These are phyloP conservation scores for Coprinopsis sp. DNA, from an alignment of 768 basidiomycete genomes.

Conservation along the genomic window DNA sequence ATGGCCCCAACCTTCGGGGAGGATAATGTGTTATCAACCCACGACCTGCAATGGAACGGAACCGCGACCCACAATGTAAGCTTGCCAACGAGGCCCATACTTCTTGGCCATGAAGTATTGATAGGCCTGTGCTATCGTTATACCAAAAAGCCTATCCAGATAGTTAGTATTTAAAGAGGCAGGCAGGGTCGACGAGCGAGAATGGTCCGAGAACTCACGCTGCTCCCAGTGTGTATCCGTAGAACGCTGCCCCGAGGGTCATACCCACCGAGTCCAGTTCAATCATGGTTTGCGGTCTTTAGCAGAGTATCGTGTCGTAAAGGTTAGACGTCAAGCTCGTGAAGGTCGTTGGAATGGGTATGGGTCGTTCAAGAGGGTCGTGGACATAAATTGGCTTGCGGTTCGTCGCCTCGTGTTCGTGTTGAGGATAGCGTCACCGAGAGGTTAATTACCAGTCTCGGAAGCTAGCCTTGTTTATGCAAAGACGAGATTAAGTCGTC, in stretches of 20 bases:
- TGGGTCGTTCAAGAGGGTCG: too few relatives aligned
- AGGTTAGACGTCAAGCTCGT: too few relatives aligned
- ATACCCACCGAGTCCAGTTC: neutral
- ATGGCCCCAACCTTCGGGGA: slow-evolving; percentile 17
- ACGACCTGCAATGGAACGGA: neutral
- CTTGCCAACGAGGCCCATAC: slow-evolving; percentile 16
- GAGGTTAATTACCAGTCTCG: too few relatives aligned
- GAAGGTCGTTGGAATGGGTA: too few relatives aligned
- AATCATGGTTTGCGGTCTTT: neutral
- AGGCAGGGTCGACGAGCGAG: too few relatives aligned
- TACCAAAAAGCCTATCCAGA: slow-evolving; percentile 23
- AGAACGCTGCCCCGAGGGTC: slow-evolving; percentile 25
- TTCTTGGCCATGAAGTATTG: slow-evolving; percentile 22
- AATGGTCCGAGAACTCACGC: slow-evolving; percentile 18
- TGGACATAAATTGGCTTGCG: too few relatives aligned
- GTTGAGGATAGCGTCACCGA: too few relatives aligned
- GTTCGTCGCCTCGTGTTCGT: too few relatives aligned
- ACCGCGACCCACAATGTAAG: slow-evolving; percentile 18
- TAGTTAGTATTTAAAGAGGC: neutral
- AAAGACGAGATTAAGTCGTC: too few relatives aligned
- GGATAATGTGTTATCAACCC: neutral
- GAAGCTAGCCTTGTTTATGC: too few relatives aligned
- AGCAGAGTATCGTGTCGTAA: neutral
- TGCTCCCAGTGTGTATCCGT: slow-evolving; percentile 26
- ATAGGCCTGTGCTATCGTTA: slow-evolving; percentile 26